Conservation (phyloP, 2,329 filamentous ascomycete genomes). For the Claviceps sp. region DNA sequence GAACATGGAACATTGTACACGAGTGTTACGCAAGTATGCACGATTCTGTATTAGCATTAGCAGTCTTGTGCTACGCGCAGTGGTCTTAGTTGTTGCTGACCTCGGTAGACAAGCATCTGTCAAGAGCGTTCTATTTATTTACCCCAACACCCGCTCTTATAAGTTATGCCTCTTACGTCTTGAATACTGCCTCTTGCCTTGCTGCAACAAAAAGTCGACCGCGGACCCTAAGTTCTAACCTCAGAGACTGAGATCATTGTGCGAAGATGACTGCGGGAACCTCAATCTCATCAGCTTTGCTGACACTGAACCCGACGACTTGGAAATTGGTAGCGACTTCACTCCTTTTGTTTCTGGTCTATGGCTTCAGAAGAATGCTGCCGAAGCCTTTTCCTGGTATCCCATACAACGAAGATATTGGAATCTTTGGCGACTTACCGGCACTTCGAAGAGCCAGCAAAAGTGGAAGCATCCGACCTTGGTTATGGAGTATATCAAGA, state of each 20-base stretch:
- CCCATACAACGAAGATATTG: background rate
- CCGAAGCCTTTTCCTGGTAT: background rate
- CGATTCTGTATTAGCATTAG: no score
- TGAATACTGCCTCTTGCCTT: no score
- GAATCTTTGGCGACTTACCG: background rate
- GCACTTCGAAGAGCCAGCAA: background rate
- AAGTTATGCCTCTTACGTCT: no score
- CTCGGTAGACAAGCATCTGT: no score
- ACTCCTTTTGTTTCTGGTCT: background rate
- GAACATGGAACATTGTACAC: no score
- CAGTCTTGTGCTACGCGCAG: no score
- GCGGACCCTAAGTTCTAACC: no score
- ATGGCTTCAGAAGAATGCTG: background rate
- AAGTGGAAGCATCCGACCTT: background rate
- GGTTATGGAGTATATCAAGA: background rate
- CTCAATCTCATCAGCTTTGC: background rate
- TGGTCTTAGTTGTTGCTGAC: no score
- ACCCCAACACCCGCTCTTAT: no score
- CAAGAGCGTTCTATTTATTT: no score
- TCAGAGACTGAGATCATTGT: background rate
- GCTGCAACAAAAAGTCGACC: background rate
- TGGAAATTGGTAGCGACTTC: background rate
- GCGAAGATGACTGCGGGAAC: background rate
- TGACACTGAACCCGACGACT: background rate
- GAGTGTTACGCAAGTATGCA: no score